A percentile compares a stretch with the other conserved stretches of the same genome.
These are phyloP conservation scores for Penicillium occitanis DNA, from an alignment of 2,329 filamentous ascomycete genomes.

Conservation along the genomic window DNA sequence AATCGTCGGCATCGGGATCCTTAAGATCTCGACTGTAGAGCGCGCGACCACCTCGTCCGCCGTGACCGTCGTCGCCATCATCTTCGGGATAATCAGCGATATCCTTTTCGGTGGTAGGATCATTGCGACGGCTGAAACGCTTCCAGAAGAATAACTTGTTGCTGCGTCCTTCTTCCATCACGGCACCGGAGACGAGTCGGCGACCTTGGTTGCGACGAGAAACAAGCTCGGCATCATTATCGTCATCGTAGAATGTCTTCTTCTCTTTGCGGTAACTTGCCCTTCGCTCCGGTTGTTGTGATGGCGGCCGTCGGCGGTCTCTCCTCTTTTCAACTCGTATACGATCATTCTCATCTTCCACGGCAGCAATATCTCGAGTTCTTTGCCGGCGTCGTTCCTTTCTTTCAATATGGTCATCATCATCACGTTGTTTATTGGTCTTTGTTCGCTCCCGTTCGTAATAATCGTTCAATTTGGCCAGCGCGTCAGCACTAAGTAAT, in stretches of 20 bases:
- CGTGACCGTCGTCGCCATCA: slow-evolving; percentile 10
- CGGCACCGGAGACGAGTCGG: slow-evolving; percentile 67
- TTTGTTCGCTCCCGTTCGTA: slow-evolving; percentile 57
- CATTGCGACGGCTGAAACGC: slow-evolving; percentile 31
- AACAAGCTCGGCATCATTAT: slow-evolving; percentile 8
- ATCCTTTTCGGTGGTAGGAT: slow-evolving; percentile 49
- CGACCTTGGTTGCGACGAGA: slow-evolving; percentile 52
- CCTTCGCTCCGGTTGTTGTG: not conserved
- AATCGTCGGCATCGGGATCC: slow-evolving; percentile 30
- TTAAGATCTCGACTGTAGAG: slow-evolving; percentile 22
- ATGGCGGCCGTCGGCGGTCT: slow-evolving; percentile 10
- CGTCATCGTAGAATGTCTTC: slow-evolving; percentile 21
- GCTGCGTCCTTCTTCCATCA: slow-evolving; percentile 64
- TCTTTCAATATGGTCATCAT: slow-evolving; percentile 28
- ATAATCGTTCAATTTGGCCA: slow-evolving; percentile 65
- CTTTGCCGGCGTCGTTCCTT: slow-evolving; percentile 12
- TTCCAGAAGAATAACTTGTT: slow-evolving; percentile 52
- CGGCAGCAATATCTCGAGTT: slow-evolving; percentile 20
- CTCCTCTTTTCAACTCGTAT: slow-evolving; percentile 20
- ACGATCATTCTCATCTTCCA: slow-evolving; percentile 16
- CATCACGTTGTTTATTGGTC: slow-evolving; percentile 29
- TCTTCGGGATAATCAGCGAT: slow-evolving; percentile 24
- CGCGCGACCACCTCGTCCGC: slow-evolving; percentile 29
- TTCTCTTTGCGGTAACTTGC: slow-evolving; percentile 16
- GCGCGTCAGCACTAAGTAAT: slow-evolving; percentile 54